Evolutionary conservation across 1,284 basidiomycete genomes (phyloP).

Genomic region (Fomitopsis schrenkii): DNA sequence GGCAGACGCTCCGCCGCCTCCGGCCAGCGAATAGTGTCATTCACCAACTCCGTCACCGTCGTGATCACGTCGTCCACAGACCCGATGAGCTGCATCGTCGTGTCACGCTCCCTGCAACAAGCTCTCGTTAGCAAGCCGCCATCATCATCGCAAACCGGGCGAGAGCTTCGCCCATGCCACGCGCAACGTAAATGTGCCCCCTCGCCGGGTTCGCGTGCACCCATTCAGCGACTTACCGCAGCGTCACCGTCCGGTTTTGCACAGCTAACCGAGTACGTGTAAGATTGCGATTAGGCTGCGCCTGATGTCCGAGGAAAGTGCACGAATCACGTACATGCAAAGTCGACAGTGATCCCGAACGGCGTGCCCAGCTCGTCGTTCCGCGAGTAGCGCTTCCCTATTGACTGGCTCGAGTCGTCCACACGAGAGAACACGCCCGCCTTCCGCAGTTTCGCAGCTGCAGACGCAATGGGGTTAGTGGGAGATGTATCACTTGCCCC

Average conservation of each 20-base stretch:
- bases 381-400: constrained; percentile 95
- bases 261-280: constrained; percentile 46
- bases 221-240: constrained; percentile 54
- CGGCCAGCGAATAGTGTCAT: constrained; percentile 74
- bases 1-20: constrained; percentile 73
- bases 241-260: constrained; percentile 85
- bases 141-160: constrained; percentile 2
- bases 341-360: constrained; percentile 95
- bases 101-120: constrained; percentile 80
- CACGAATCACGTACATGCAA: constrained; percentile 59
- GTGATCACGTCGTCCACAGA: constrained; percentile 86
- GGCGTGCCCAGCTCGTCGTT: constrained; percentile 99
- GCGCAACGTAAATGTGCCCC: background rate
- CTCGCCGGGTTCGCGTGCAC: background rate
- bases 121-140: constrained; percentile 9
- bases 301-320: constrained; percentile 31
- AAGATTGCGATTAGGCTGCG: constrained; percentile 15
- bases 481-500: constrained; percentile 1
- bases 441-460: constrained; percentile 83
- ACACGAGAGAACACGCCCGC: constrained; percentile 90
- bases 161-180: background rate
- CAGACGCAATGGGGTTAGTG: constrained; percentile 5
- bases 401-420: constrained; percentile 93
- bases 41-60: constrained; percentile 74
- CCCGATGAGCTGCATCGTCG: constrained; percentile 93